Base-by-base conservation (phyloP, 371 early-diverging fungal species). In the Homolaphlyctis polyrhiza region DNA sequence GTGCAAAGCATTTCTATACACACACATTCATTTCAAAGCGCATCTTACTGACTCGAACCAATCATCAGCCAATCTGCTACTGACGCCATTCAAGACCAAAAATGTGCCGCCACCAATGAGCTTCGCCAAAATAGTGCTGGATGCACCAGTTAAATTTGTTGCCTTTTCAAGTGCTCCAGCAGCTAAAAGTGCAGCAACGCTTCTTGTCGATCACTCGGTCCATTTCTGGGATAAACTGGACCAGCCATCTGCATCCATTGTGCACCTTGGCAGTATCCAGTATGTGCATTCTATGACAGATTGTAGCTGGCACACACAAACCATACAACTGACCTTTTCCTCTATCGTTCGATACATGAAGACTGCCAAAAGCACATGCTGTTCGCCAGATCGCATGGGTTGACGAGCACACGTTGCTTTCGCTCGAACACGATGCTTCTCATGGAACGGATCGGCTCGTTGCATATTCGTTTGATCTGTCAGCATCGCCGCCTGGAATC, bases 51-150 rank as follows among this genome's bases (percentile, higher is more conserved):
- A n/a, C n/a, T 27, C 21, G 34, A 21, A 81, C n/a, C n/a, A n/a
- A n/a, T n/a, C n/a, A n/a, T n/a, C n/a, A n/a, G 74, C 70, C 13
- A 62, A 70, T 14, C 51, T 90, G 8, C 76, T 89, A 30, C 69
- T 94, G 60, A 98, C 98, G 11, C 96, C 97, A 11, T 94, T 96
- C 68, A 71, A 76, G 47, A 74, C 84, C 64, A 81, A 85, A 64
- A 96, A 96, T 68, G 90, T 96, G 16, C 98, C 98, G 55, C 98
- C 98, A 25, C 98, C 98, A 3, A 96, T 95, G 96, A 72, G 60
- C 62, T 51, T 66, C 47, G 74, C 82, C 45, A 76, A 77, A 0
- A 28, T 86, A 5, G 33, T 80, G 3, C 68, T 78, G 1, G 64
- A 70, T 8, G 51, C 68, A 14, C 79, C 89, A 2, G 77, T 82